phyloP scores from a whole-genome alignment of 2,329 filamentous ascomycete species.

The Epichloe bromicola region DNA sequence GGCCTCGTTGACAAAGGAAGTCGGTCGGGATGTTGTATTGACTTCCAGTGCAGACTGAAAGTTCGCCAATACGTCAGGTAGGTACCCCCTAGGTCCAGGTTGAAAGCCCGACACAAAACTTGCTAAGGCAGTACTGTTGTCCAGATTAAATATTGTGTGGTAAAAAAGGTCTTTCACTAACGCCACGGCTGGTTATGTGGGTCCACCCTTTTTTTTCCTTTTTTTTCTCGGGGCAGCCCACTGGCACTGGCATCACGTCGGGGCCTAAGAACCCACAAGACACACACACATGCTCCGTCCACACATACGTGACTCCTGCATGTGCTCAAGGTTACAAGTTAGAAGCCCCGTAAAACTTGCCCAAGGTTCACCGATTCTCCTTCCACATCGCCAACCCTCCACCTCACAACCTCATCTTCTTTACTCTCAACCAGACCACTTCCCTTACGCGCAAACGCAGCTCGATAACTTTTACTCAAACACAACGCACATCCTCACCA shows the following conservation, averaged over 20 bases:
- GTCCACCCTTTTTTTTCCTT: not conserved
- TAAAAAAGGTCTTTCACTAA: not conserved
- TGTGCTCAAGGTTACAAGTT: not conserved
- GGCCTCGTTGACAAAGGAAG: not conserved
- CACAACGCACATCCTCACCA: not conserved
- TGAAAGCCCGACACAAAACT: too few relatives aligned
- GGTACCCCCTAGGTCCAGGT: too few relatives aligned
- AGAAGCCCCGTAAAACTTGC: not conserved
- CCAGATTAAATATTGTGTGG: too few relatives aligned
- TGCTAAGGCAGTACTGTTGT: too few relatives aligned
- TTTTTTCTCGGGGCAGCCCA: not conserved
- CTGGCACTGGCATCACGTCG: too few relatives aligned
- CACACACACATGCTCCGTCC: too few relatives aligned
- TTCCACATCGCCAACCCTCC: not conserved
- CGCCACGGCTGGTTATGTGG: not conserved
- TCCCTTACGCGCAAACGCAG: not conserved
- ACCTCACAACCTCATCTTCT: slow-evolving; percentile 1
- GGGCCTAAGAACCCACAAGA: not conserved
- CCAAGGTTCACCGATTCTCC: not conserved
- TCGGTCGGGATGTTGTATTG: too few relatives aligned
- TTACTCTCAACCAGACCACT: not conserved
- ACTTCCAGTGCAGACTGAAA: too few relatives aligned
- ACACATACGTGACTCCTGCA: not conserved
- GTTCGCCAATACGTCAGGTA: too few relatives aligned
- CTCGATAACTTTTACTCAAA: not conserved